Evolutionary conservation across 2,329 filamentous ascomycete species (phyloP), one percentile per base, ranked within the genome.

Genomic region (Truncatella angustata): DNA sequence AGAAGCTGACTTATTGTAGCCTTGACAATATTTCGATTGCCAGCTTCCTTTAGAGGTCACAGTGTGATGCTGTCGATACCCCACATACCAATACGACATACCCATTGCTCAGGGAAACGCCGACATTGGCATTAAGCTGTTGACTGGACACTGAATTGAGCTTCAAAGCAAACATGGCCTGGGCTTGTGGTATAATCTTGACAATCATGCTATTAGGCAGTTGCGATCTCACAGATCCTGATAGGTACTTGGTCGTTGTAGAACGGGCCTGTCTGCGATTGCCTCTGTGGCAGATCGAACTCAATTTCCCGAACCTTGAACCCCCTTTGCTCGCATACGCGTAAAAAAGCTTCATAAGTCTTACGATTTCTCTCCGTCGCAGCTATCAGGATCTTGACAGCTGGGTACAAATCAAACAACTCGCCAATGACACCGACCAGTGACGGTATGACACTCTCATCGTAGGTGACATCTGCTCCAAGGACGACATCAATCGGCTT

Each of bases 381-480:
- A 4, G 87, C 80, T 53, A 92, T 85, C 42, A 91, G 71, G 32
- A 89, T 79, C 42, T 80, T 71, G 12, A 84, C 72, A 0, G 64
- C 62, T 2, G 82, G 78, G 56, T 82, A 81, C 50, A 84, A 63
- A 2, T 73, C 72, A 45, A 88, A 80, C 11, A 91, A 71, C 46
- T 86, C 79, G 28, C 77, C 70, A 48, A 92, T 66, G 3, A 88
- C 91, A 3, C 75, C 78, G 3, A 89, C 75, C 21, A 93, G 73
- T 1, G 81, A 73, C 0, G 84, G 81, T 46, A 88, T 84, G 37
- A 82, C 77, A 32, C 73, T 73, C 54, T 75, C 75, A 63, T 93
- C 88, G 67, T 92, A 93, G 1, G 87, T 92, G 68, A 93, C 81
- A 65, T 93, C 89, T 30, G 89, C 87, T 4, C 88, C 90, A 24